phyloP scores from a whole-genome alignment of 192 early-diverging fungal species.

The Entomortierella parvispora region DNA sequence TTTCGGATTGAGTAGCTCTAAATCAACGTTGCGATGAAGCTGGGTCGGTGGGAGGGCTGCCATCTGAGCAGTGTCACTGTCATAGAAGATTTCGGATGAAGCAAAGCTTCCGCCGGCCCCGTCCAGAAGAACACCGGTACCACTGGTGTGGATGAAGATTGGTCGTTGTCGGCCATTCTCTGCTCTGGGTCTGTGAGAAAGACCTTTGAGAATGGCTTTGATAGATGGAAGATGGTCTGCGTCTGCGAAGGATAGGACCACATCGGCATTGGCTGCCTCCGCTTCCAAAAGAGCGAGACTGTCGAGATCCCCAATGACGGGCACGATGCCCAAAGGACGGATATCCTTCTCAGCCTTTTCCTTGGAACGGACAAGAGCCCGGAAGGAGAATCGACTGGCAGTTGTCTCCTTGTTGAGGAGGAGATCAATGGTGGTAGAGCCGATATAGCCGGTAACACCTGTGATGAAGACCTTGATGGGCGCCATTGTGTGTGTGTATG shows the following conservation, averaged over 20 bases:
- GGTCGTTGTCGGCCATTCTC: constrained; percentile 19
- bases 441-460: constrained; percentile 43
- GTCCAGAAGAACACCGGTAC: constrained; percentile 38
- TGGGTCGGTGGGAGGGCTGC: constrained; percentile 7
- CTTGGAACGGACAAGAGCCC: constrained; percentile 28
- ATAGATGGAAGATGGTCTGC: constrained; percentile 34
- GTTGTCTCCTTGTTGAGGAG: constrained; percentile 22
- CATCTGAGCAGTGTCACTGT: constrained; percentile 24
- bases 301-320: constrained; percentile 39
- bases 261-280: constrained; percentile 34
- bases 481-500: constrained; percentile 17
- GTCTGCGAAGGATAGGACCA: constrained; percentile 31
- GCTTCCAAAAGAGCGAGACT: constrained; percentile 4
- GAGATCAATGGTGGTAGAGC: constrained; percentile 21
- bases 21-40: constrained; percentile 31
- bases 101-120: constrained; percentile 7
- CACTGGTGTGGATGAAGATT: constrained; percentile 45
- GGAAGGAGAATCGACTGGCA: constrained; percentile 1
- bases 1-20: constrained; percentile 12
- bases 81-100: constrained; percentile 21
- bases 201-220: constrained; percentile 30
- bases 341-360: constrained; percentile 25
- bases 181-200: constrained; percentile 3
- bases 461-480: constrained; percentile 29
- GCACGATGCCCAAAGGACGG: constrained; percentile 31